A percentile compares a stretch with the other conserved stretches of the same genome.
These are phyloP conservation scores for Ilex paraguariensis DNA, from an alignment of 305 asterid genomes.

Conservation along the genomic window DNA sequence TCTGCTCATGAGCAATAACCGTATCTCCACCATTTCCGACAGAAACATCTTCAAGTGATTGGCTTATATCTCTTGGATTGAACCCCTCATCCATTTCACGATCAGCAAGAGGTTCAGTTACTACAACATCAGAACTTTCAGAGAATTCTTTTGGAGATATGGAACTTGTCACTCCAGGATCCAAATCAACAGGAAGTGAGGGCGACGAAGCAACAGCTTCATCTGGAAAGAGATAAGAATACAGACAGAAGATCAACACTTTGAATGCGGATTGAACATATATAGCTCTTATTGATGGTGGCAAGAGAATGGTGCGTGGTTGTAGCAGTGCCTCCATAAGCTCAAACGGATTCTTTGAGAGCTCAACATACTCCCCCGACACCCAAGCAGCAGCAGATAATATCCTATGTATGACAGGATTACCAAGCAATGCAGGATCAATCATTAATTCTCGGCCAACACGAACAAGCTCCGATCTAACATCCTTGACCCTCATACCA, in stretches of 20 bases:
- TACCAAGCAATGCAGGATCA: constrained; percentile 95
- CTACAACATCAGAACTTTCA: constrained; percentile 29
- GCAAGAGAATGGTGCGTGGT: constrained; percentile 75
- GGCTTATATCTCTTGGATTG: constrained; percentile 16
- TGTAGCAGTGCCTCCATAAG: constrained; percentile 86
- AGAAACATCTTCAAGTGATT: constrained; percentile 19
- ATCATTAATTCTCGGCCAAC: constrained; percentile 83
- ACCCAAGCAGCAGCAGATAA: constrained; percentile 88
- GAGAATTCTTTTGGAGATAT: constrained; percentile 22
- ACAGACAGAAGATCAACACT: constrained; percentile 60
- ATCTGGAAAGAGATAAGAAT: constrained; percentile 41
- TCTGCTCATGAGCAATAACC: constrained; percentile 24
- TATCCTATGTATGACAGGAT: constrained; percentile 61
- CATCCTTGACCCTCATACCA: constrained; percentile 96
- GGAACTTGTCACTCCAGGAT: constrained; percentile 20
- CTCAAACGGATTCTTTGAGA: constrained; percentile 81
- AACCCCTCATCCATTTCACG: constrained; percentile 40
- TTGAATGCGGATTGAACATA: constrained; percentile 84
- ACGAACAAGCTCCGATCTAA: constrained; percentile 72
- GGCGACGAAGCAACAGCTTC: constrained; percentile 33
- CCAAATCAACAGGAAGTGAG: constrained; percentile 8
- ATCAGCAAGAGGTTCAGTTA: constrained; percentile 31
- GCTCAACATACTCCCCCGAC: constrained; percentile 85
- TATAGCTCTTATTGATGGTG: constrained; percentile 73
- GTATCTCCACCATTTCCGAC: constrained; percentile 20